Conservation (phyloP, 176 grass and related monocot species). For the Phoenix roebelenii region DNA sequence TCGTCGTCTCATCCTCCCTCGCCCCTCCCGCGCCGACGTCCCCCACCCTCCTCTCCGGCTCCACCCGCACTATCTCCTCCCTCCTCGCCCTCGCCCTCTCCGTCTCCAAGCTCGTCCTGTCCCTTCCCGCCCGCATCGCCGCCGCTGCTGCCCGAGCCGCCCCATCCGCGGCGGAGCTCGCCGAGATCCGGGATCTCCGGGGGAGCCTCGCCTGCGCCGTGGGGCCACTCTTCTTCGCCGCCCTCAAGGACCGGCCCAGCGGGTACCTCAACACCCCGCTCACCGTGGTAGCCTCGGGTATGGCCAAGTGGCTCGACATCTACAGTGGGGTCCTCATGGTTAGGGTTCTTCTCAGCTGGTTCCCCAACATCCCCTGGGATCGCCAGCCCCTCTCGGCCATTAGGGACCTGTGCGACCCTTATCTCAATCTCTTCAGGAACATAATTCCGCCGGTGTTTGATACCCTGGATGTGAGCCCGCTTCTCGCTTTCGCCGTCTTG, state of each 20-base stretch:
- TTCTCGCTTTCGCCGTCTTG: slow-evolving; percentile 77
- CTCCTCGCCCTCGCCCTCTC: slow-evolving; percentile 16
- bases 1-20: slow-evolving; percentile 10
- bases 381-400: slow-evolving; percentile 83
- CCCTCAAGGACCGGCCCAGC: slow-evolving; percentile 19
- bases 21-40: background rate
- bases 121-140: slow-evolving; percentile 14
- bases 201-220: slow-evolving; percentile 23
- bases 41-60: slow-evolving; percentile 16
- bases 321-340: slow-evolving; percentile 85
- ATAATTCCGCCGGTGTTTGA: slow-evolving; percentile 87
- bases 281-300: slow-evolving; percentile 58
- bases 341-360: slow-evolving; percentile 84
- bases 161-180: slow-evolving; percentile 30
- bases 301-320: slow-evolving; percentile 80
- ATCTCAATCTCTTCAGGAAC: slow-evolving; percentile 79
- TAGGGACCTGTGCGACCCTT: slow-evolving; percentile 80
- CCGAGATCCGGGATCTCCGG: slow-evolving; percentile 35
- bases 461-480: slow-evolving; percentile 84
- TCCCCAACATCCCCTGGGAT: slow-evolving; percentile 96
- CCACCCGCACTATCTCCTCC: slow-evolving; percentile 10
- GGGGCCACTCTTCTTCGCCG: slow-evolving; percentile 46
- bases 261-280: slow-evolving; percentile 45
- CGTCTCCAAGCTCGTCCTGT: background rate
- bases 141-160: slow-evolving; percentile 16